Percentiles rank a stretch among this genome's conserved stretches.
phyloP scores from a whole-genome alignment of 805 yeast genomes.

The Wickerhamomyces ciferrii region DNA sequence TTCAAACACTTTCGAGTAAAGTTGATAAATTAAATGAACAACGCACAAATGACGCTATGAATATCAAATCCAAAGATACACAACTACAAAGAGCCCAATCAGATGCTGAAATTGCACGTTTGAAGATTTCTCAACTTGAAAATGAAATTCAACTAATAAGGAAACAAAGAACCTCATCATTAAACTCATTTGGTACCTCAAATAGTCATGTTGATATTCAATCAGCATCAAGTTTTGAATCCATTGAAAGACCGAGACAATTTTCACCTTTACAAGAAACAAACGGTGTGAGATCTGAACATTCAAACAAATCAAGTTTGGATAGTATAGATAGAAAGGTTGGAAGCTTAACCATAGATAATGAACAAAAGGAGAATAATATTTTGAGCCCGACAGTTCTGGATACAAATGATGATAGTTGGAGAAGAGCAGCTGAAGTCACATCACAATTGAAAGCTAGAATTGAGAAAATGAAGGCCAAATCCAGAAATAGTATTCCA shows the following conservation, averaged over 20 bases:
- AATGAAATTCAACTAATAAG: slow-evolving; percentile 34
- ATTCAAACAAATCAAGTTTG: slow-evolving; percentile 9
- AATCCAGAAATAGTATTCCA: slow-evolving; percentile 25
- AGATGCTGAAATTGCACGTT: slow-evolving; percentile 55
- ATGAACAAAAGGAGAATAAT: slow-evolving; percentile 22
- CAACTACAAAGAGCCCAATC: slow-evolving; percentile 55
- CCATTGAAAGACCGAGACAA: not conserved
- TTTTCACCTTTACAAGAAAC: slow-evolving; percentile 5
- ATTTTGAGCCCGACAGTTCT: slow-evolving; percentile 3
- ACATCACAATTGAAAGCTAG: slow-evolving; percentile 81
- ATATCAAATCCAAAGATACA: slow-evolving; percentile 63
- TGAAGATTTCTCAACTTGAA: slow-evolving; percentile 49
- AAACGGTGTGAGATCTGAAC: not conserved
- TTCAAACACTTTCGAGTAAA: slow-evolving; percentile 15
- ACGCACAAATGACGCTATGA: slow-evolving; percentile 42
- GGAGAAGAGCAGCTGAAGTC: slow-evolving; percentile 89
- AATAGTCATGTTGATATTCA: not conserved
- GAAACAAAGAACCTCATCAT: slow-evolving; percentile 20
- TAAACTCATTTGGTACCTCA: not conserved
- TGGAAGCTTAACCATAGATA: slow-evolving; percentile 21
- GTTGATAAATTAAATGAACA: slow-evolving; percentile 43
- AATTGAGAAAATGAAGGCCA: slow-evolving; percentile 84
- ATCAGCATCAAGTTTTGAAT: not conserved
- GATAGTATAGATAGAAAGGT: slow-evolving; percentile 20
- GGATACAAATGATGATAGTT: slow-evolving; percentile 56